phyloP scores from a whole-genome alignment of 345 rosid species.

The Cardamine chenopodiifolia region DNA sequence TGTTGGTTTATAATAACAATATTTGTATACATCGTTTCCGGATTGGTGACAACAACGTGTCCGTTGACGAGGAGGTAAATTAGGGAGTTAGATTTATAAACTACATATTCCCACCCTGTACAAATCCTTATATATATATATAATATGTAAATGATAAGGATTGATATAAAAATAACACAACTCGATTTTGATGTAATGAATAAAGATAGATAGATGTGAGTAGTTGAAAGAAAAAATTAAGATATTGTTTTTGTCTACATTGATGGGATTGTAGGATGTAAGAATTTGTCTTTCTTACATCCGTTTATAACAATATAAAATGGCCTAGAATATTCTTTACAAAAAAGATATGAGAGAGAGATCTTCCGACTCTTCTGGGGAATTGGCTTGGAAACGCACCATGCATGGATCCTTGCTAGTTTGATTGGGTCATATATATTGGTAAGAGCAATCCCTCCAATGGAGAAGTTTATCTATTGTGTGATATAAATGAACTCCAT shows the following conservation, averaged over 20 bases:
- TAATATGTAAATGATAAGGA: not conserved
- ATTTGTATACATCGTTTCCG: not conserved
- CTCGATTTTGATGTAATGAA: not conserved
- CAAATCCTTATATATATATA: not conserved
- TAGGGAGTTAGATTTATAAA: not conserved
- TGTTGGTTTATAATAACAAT: not conserved
- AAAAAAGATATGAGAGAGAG: too few relatives aligned
- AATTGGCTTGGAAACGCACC: not conserved
- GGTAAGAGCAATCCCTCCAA: not conserved
- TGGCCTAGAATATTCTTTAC: too few relatives aligned
- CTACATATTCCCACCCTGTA: not conserved
- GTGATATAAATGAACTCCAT: not conserved
- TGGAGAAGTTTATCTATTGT: not conserved
- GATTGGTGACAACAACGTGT: slow-evolving; percentile 16
- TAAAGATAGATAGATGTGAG: not conserved
- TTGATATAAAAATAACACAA: not conserved
- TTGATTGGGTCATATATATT: not conserved
- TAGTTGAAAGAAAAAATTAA: not conserved
- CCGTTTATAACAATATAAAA: not conserved
- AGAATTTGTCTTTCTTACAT: not conserved
- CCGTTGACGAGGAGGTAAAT: slow-evolving; percentile 4
- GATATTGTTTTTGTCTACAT: not conserved
- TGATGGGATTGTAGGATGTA: not conserved
- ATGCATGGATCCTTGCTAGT: not conserved
- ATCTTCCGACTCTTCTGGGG: too few relatives aligned